Conservation (phyloP, 305 asterid genomes). For the Ruellia speciosa region DNA sequence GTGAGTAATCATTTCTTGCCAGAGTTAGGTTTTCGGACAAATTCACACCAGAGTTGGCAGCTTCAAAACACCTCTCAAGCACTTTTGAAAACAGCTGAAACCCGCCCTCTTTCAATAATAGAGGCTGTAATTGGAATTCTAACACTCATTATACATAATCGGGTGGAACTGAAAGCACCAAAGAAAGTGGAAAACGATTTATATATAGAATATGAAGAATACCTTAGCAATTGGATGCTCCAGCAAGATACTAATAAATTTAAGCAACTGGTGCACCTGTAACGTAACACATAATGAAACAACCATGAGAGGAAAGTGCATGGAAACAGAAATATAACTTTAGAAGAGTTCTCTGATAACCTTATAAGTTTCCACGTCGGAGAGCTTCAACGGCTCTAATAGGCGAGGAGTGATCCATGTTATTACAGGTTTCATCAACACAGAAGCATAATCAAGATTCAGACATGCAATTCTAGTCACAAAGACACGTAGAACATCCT, state of each 20-base stretch:
- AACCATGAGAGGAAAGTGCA: conserved; percentile 21
- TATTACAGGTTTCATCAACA: conserved; percentile 58
- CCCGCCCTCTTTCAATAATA: conserved; percentile 64
- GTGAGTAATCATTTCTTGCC: conserved; percentile 35
- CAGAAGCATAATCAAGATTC: conserved; percentile 58
- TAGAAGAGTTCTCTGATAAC: conserved; percentile 27
- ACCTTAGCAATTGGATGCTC: conserved; percentile 97
- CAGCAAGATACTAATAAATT: conserved; percentile 59
- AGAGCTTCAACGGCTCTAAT: conserved; percentile 41
- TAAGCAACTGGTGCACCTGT: conserved; percentile 66
- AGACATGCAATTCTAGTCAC: conserved; percentile 68
- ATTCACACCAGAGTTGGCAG: conserved; percentile 38
- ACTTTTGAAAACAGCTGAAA: conserved; percentile 53
- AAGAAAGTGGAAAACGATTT: background rate
- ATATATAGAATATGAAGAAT: conserved; percentile 8
- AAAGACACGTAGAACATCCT: conserved; percentile 78
- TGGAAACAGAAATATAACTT: conserved; percentile 12
- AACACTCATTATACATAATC: background rate
- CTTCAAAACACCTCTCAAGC: conserved; percentile 59
- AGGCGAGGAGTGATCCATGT: conserved; percentile 45
- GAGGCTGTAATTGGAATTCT: conserved; percentile 39
- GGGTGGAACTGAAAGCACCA: background rate
- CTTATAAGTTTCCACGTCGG: conserved; percentile 75
- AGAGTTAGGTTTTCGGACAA: conserved; percentile 34
- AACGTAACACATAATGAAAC: conserved; percentile 15